These are phyloP conservation scores for Venturiaceae sp. DNA, from an alignment of 2,329 filamentous ascomycete species.

Conservation along the genomic window DNA sequence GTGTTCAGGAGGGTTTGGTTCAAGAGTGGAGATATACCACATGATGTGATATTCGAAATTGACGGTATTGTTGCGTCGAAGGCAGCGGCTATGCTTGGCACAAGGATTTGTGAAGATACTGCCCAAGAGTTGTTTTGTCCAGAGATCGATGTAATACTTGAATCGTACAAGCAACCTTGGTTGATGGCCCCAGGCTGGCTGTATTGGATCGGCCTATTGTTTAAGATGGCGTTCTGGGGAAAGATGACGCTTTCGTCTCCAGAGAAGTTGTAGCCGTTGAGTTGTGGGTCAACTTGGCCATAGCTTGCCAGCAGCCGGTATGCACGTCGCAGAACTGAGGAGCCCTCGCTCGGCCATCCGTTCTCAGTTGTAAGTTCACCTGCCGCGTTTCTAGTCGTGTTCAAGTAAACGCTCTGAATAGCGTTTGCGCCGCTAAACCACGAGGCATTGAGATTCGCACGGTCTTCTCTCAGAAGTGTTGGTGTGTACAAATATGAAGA, in stretches of 20 bases:
- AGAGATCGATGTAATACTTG: background rate
- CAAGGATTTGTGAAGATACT: conserved; percentile 12
- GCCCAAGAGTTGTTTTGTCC: conserved; percentile 21
- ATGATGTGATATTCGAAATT: conserved; percentile 37
- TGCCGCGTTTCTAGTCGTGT: conserved; percentile 23
- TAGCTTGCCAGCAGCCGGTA: conserved; percentile 46
- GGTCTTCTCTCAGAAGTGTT: conserved; percentile 36
- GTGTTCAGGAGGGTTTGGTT: conserved; percentile 44
- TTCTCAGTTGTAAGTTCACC: conserved; percentile 38
- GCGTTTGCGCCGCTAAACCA: conserved; percentile 41
- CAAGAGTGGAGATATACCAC: conserved; percentile 51
- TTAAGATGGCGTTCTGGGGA: conserved; percentile 31
- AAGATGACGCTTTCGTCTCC: conserved; percentile 46
- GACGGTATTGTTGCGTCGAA: conserved; percentile 10
- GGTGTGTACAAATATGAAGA: conserved; percentile 46
- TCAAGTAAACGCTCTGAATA: conserved; percentile 45
- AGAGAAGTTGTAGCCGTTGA: conserved; percentile 44
- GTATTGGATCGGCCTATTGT: conserved; percentile 8
- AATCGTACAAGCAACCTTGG: conserved; percentile 44
- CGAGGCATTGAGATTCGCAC: conserved; percentile 45
- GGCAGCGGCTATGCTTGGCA: background rate
- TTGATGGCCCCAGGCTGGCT: conserved; percentile 28
- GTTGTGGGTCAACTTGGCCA: conserved; percentile 47
- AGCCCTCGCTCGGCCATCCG: conserved; percentile 56
- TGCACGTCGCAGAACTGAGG: conserved; percentile 44